Conservation (phyloP, 2,329 filamentous ascomycete genomes). For the Xylaria sp. region DNA sequence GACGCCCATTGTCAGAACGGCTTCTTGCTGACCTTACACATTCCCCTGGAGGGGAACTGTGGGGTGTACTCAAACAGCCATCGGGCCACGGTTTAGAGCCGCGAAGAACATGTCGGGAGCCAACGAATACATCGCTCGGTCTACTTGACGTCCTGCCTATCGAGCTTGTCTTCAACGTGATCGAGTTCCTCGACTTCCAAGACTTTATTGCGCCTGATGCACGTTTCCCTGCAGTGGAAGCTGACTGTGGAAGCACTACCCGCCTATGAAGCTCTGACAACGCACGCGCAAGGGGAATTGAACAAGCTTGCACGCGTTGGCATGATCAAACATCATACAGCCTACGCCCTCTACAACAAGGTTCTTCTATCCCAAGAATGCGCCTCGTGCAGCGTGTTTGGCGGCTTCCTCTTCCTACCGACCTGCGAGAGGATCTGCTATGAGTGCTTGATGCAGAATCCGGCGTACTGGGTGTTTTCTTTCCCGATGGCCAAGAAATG, state of each 20-base stretch:
- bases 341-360: slow-evolving; percentile 30
- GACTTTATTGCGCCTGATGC: slow-evolving; percentile 35
- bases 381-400: slow-evolving; percentile 39
- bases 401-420: slow-evolving; percentile 41
- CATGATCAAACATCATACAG: neutral
- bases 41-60: slow-evolving; percentile 1
- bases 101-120: neutral
- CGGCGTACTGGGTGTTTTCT: slow-evolving; percentile 36
- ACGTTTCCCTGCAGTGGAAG: slow-evolving; percentile 35
- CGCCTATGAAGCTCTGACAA: slow-evolving; percentile 49
- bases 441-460: slow-evolving; percentile 37
- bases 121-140: slow-evolving; percentile 34
- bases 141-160: slow-evolving; percentile 37
- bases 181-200: slow-evolving; percentile 33
- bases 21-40: neutral
- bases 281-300: slow-evolving; percentile 45
- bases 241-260: slow-evolving; percentile 38
- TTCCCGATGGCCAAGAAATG: slow-evolving; percentile 22
- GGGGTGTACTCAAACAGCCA: slow-evolving; percentile 3
- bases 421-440: slow-evolving; percentile 43
- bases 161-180: slow-evolving; percentile 35
- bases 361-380: slow-evolving; percentile 36
- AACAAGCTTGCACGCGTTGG: slow-evolving; percentile 18
- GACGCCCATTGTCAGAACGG: neutral
- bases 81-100: neutral